Percentiles rank a stretch among this genome's conserved stretches.
phyloP scores from a whole-genome alignment of 164 flowering plant species.

The Hamamelis virginiana region DNA sequence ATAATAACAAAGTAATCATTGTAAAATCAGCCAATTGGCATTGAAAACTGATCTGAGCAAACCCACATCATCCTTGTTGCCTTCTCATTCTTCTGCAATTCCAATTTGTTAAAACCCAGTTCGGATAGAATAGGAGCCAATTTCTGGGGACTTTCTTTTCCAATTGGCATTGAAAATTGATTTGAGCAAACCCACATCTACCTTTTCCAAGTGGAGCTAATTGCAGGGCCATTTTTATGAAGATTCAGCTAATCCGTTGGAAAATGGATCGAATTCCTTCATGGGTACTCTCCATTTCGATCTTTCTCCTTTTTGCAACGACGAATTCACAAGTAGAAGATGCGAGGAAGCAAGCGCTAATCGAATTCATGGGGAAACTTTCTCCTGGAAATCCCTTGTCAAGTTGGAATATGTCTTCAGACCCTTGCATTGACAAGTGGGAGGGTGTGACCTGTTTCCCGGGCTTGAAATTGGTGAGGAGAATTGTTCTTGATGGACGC shows the following conservation, averaged over 20 bases:
- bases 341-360: constrained; percentile 23
- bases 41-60: not conserved
- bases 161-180: too few species aligned
- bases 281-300: constrained; percentile 15
- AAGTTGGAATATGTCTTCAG: constrained; percentile 42
- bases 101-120: not conserved
- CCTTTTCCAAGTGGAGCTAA: too few species aligned
- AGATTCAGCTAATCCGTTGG: not conserved
- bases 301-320: constrained; percentile 13
- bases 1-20: not conserved
- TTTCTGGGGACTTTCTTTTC: too few species aligned
- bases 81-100: constrained; percentile 1
- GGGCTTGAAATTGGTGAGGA: constrained; percentile 14
- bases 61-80: not conserved
- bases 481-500: constrained; percentile 30
- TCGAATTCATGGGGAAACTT: constrained; percentile 40
- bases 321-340: constrained; percentile 24
- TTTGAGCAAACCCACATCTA: too few species aligned
- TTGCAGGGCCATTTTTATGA: not conserved
- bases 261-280: constrained; percentile 16
- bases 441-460: constrained; percentile 29
- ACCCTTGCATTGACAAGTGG: constrained; percentile 48
- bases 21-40: constrained; percentile 28
- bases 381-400: too few species aligned
- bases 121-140: constrained; percentile 2